A percentile compares a stretch with the other conserved stretches of the same genome.
Conservation (phyloP, 2,329 filamentous ascomycete species). For the Trichoderma koningiopsis region DNA sequence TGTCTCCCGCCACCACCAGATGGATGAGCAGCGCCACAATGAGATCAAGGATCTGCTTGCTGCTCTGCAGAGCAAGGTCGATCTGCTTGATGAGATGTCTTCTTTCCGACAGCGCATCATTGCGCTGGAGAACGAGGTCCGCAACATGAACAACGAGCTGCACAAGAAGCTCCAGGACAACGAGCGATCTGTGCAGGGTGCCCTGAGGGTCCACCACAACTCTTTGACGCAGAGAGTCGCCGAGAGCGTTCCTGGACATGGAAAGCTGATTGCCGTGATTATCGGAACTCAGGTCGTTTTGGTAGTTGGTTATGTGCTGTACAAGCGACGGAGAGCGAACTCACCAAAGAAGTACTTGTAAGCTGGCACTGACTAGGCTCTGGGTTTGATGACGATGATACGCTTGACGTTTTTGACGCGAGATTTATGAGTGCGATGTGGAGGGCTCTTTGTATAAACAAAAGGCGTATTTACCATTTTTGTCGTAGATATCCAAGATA, state of each 20-base stretch:
- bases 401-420: conserved; percentile 6
- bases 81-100: conserved; percentile 49
- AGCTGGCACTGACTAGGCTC: background rate
- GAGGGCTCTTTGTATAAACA: conserved; percentile 13
- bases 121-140: conserved; percentile 61
- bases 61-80: conserved; percentile 50
- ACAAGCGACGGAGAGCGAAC: conserved; percentile 75
- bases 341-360: conserved; percentile 92
- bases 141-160: conserved; percentile 58
- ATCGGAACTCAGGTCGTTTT: conserved; percentile 74
- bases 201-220: conserved; percentile 53
- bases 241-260: conserved; percentile 53
- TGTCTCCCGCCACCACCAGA: conserved; percentile 52
- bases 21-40: conserved; percentile 58
- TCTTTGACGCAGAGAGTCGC: conserved; percentile 52
- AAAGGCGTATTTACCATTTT: background rate
- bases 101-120: conserved; percentile 50
- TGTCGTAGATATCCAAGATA: background rate
- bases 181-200: conserved; percentile 57
- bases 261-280: conserved; percentile 66
- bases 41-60: conserved; percentile 54
- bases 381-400: background rate
- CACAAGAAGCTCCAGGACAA: conserved; percentile 51
- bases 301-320: conserved; percentile 68
- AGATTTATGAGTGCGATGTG: conserved; percentile 25